Base-by-base conservation (phyloP, 2,329 filamentous ascomycete species). In the Pleomassaria siparia region DNA sequence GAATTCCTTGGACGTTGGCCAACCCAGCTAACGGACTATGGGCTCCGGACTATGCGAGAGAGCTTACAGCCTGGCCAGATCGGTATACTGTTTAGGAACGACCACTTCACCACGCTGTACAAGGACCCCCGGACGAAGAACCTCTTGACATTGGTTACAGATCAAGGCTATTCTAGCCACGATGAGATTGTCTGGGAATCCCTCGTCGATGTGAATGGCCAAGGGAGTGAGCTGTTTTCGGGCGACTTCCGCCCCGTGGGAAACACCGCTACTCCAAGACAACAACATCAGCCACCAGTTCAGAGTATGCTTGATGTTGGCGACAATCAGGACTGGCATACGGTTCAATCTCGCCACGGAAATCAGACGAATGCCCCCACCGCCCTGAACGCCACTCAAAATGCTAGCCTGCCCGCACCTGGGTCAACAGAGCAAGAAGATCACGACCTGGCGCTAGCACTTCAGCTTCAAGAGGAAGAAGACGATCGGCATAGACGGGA, bases 141-240 rank as follows among this genome's bases (percentile, higher is more conserved):
- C 55, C 78, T 97, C 1, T 82, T 92, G 54, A 90, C 88, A 0
- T 75, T 99, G 2, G 91, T 99, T 12, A 97, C 94, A 0, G 94
- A 99, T 66, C 88, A 90, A 21, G 94, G 94, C 1, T 99, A 95
- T 63, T 85, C 87, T 10, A 82, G 80, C 9, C 90, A 96, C 58
- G 87, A 91, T 13, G 92, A 97, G 66, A 85, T 99, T 11, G 89
- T 99, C 0, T 99, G 94, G 94, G 94, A 99, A 71, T 94, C 87
- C 9, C 77, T 99, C 2, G 86, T 88, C 1, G 92, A 97, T 60
- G 86, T 96, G 18, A 94, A 86, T 43, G 94, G 94, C 7, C 86
- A 88, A 60, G 82, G 82, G 12, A 85, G 89, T 2, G 88, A 91
- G 64, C 90, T 95, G 60, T 89, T 90, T 58, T 90, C 91, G 0